Base-by-base conservation (phyloP, 2,329 filamentous ascomycete species). In the Pseudogymnoascus sp. region DNA sequence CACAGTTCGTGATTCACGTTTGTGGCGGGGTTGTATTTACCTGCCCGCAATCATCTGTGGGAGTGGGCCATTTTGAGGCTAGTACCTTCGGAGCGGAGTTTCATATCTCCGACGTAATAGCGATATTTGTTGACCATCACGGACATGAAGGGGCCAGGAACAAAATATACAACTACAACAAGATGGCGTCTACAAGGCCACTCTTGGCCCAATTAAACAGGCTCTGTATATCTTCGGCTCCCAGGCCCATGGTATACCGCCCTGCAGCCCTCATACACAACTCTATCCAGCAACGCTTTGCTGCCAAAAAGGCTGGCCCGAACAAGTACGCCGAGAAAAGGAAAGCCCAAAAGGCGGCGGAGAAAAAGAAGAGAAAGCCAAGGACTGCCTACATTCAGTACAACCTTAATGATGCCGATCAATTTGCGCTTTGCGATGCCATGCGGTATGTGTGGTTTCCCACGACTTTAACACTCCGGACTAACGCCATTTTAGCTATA, bases 361-460 rank as follows among this genome's bases (percentile, higher is more conserved):
- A 67, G 43, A 66, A 68, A 62, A 74, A 75, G 67, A 70, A 73
- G 63, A 74, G 70, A 67, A 73, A 75, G 67, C 63, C 68, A 13
- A 69, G 71, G 31, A 73, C 72, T 10, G 64, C 69, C 14, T 77
- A 71, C 67, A 69, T 69, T 62, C 70, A 76, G 67, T 75, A 72
- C 67, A 71, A 77, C 68, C 66, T 75, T 64, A 72, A 69, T 48
- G 71, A 72, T 60, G 67, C 68, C 23, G 81, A 91, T 37, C 88
- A 90, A 72, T 96, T 89, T 73, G 85, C 92, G 0, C 81, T 99
- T 34, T 89, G 91, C 69, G 95, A 99, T 79, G 96, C 95, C 14
- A 95, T 99, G 86, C 86, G 93, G 91, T 92, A 78, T 65, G 81
- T 73, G 1, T 16, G 6, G 51, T 57, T 54, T 37, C 62, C 14